Evolutionary conservation across 176 grass and related monocot genomes (phyloP).

Genomic region (Aegilops tauschii): DNA sequence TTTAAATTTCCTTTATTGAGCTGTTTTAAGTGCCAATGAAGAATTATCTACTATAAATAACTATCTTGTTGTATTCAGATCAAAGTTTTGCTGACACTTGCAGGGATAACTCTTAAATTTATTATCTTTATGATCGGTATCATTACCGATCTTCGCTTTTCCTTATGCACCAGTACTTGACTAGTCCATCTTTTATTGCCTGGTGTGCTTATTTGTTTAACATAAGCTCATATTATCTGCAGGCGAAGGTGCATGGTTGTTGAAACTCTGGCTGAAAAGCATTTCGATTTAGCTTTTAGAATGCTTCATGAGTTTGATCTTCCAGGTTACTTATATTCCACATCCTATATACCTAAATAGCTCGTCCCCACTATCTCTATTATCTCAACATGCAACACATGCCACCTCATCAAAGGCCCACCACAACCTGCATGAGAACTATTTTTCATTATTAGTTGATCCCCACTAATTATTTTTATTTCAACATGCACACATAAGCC

Average conservation of each 20-base stretch:
- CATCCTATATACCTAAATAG: not conserved
- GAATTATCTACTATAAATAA: not conserved
- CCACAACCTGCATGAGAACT: too few species aligned
- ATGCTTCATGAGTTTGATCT: slow-evolving; percentile 92
- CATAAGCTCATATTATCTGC: slow-evolving; percentile 26
- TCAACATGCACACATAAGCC: too few species aligned
- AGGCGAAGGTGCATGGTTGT: slow-evolving; percentile 92
- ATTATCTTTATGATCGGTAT: not conserved
- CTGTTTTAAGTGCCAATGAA: not conserved
- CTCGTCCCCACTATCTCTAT: too few species aligned
- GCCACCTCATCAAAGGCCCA: too few species aligned
- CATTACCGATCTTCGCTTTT: not conserved
- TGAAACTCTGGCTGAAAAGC: slow-evolving; percentile 88
- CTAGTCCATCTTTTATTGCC: not conserved
- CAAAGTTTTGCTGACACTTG: not conserved
- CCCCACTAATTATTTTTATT: too few species aligned
- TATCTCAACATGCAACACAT: too few species aligned
- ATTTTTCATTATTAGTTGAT: too few species aligned
- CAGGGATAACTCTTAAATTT: not conserved
- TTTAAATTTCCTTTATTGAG: not conserved
- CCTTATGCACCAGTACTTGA: not conserved
- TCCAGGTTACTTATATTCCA: slow-evolving; percentile 60
- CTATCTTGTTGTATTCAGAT: not conserved
- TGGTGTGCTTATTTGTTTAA: not conserved
- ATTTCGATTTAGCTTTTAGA: slow-evolving; percentile 94